Base-by-base conservation (phyloP, 768 basidiomycete species). In the Dentipellis sp. region DNA sequence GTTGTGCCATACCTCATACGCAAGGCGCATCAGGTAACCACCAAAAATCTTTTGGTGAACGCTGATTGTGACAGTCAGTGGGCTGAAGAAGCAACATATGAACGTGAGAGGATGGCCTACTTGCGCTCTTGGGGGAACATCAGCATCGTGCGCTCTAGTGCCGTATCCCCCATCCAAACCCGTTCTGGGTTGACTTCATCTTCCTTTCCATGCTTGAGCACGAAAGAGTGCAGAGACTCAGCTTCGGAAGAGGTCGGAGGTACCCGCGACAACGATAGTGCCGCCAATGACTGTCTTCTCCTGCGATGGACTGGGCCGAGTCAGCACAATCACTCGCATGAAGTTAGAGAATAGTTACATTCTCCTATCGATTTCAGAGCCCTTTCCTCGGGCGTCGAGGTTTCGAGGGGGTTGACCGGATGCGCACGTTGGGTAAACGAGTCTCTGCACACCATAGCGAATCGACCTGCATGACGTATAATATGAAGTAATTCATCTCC, bases 111-210 rank as follows among this genome's bases (percentile, higher is more conserved):
- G 1, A 12, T 2, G 5, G 71, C 82, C 64, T 57, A 87, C 86
- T 91, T 91, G 64, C 88, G 77, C 65, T 89, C 88, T 70, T 91
- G 89, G 0, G 88, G 89, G 65, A 90, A 89, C 86, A 91, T 90
- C 29, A 90, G 69, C 75, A 87, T 78, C 19, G 77, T 79, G 62
- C 80, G 80, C 68, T 87, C 84, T 21, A 87, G 67, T 53, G 75
- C 73, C 0, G 89, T 90, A 57, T 89, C 84, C 0, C 80, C 81
- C 82, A 91, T 88, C 78, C 80, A 84, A 0, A 88, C 85, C 12
- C 78, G 74, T 56, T 84, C 78, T 17, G 68, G 66, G 7, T 67
- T 72, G 10, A 67, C 61, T 11, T 50, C 19, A 22, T 69, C 38
- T 22, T 74, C 67, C 17, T 74, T 71, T 54, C 77, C 81, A 49